Evolutionary conservation across 495 filamentous ascomycete species (phyloP), one percentile per base, ranked within the genome.

Genomic region (Aspergillus conjunctus): DNA sequence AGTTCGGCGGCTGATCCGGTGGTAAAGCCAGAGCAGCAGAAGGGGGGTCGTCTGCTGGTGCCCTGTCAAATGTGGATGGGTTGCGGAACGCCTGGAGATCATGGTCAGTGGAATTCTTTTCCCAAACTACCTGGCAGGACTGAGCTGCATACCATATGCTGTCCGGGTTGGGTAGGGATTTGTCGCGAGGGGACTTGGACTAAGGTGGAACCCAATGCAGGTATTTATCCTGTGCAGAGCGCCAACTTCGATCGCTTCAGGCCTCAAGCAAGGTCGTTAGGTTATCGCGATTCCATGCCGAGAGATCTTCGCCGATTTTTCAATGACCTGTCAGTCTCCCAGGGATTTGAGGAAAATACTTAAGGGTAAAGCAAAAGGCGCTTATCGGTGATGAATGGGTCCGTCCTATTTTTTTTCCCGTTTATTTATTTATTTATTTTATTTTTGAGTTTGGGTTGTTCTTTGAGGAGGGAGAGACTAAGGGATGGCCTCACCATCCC

Each of bases 281-380:
- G 44, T 21, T 48, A 18, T 48, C 44, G n/a, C 17, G 44, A 48
- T 48, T 21, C 44, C 44, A 48, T 48, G 44, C n/a, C 44, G 44
- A 48, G 17, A 43, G 17, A 26, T 41, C 11, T 41, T 9, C 37
- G 11, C 3, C 37, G 15, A 41, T 14, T 41, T 37, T n/a, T 14
- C 11, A 41, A 41, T 11, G 37, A n/a, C 37, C 37, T 41, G 11
- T n/a, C 11, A 41, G 11, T 41, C 26, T 43, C 39, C 21, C 44
- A 48, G 21, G 44, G 44, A 21, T 48, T 22, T 11, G 44, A 8
- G 10, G 12, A 21, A 48, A 48, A 11, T 7, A 48, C 6, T 11
- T 15, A 9, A 39, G 37, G 37, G 37, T 41, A 41, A 41, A 4
- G n/a, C 8, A 18, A 20, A 48, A 20, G n/a, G 18, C 10, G n/a